Conservation (phyloP, 495 filamentous ascomycete genomes). For the Zalerion maritima region DNA sequence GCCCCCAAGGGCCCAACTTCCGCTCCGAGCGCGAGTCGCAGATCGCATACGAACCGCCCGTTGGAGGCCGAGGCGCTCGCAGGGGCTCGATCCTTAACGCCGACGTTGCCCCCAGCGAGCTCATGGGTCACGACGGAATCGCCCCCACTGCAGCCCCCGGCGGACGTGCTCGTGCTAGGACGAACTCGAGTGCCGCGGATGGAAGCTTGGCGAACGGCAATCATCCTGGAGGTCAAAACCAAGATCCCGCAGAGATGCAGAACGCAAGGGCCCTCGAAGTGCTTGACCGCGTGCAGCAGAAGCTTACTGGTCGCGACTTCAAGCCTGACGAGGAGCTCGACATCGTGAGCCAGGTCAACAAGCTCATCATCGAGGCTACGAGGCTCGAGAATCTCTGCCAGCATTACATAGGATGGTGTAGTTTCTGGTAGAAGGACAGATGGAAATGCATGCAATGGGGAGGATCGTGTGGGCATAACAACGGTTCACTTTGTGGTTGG, state of each 20-base stretch:
- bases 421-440: conserved; percentile 52
- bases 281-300: conserved; percentile 80
- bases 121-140: conserved; percentile 24
- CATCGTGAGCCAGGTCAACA: conserved; percentile 83
- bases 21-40: conserved; percentile 52
- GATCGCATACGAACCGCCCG: conserved; percentile 15
- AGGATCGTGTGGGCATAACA: no score
- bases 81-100: conserved; percentile 59
- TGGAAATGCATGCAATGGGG: background rate
- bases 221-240: conserved; percentile 15
- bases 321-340: conserved; percentile 63
- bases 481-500: no score
- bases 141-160: conserved; percentile 35
- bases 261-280: conserved; percentile 90
- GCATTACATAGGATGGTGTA: conserved; percentile 97
- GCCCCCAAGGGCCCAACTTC: conserved; percentile 61
- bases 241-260: conserved; percentile 57
- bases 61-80: no score
- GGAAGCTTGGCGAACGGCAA: conserved; percentile 23
- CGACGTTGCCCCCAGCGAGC: conserved; percentile 36
- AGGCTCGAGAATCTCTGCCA: conserved; percentile 96
- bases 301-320: conserved; percentile 65
- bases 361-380: conserved; percentile 84
- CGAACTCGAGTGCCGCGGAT: conserved; percentile 30
- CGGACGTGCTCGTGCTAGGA: conserved; percentile 36